Base-by-base conservation (phyloP, 306 rosid genomes). In the Cucurbita ficifolia region DNA sequence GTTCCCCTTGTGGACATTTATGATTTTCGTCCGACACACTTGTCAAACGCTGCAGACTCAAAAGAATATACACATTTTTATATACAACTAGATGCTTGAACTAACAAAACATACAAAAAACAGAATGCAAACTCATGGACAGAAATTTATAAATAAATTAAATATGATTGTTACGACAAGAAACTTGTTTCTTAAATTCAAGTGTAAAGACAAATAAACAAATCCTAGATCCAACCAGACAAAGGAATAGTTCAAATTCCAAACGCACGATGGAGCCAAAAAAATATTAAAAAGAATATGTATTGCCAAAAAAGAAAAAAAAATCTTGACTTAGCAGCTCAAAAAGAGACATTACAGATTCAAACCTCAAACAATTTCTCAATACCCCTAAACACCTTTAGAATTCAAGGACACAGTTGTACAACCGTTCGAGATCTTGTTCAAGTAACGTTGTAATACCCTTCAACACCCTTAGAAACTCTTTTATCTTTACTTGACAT, bases 1-100 rank as follows among this genome's bases (percentile, higher is more conserved):
- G 74, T 82, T 49, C 89, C 80, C 76, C 90, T 86, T 17, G 80
- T 71, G 52, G 82, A 75, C 88, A 88, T 87, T 74, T 56, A 69
- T 69, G 22, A 69, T 48, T 7, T 67, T 29, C 33, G 21, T 22
- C 43, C 4, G 8, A 69, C 7, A 14, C 73, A 2, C 39, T 9
- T 48, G 36, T 69, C 73, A 17, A 63, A 38, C 49, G 14, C 73
- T 48, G 56, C 57, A 48, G 48, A 69, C 29, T 46, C 8, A 4
- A 45, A 68, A 69, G 57, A 2, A 69, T 13, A 51, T 48, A 57
- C 57, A 68, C 73, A 48, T 22, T 48, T 45, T 46, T 5, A 69
- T 35, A 8, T 14, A 24, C 73, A 22, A 57, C 73, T 24, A 48
- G 73, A 68, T 19, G 73, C 56, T 68, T 45, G 55, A 68, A 68